Conservation (phyloP, 129 eudicot species). For the Artemisia tridentata region DNA sequence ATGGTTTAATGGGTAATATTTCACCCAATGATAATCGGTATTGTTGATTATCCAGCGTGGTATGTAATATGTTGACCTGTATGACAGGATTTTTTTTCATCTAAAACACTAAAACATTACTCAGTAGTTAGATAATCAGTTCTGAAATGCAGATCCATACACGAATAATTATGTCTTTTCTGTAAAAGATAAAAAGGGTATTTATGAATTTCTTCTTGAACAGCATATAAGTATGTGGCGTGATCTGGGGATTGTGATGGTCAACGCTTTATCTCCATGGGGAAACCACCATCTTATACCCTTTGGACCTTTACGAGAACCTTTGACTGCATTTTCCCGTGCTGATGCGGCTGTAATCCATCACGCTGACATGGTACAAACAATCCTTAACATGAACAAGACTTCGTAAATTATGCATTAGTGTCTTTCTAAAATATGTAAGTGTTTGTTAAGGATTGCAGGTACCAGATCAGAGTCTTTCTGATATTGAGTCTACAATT, state of each 20-base stretch:
- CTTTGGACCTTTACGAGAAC: slow-evolving; percentile 87
- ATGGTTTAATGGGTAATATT: too few species aligned
- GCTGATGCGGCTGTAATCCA: slow-evolving; percentile 75
- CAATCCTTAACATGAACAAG: background rate
- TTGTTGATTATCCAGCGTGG: too few species aligned
- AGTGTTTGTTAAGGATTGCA: slow-evolving; percentile 31
- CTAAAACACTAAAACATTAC: background rate
- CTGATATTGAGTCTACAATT: slow-evolving; percentile 43
- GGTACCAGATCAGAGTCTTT: slow-evolving; percentile 44
- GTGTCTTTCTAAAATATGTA: background rate
- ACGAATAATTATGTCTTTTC: background rate
- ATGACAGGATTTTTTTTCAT: too few species aligned
- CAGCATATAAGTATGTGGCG: slow-evolving; percentile 74
- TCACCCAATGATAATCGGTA: too few species aligned
- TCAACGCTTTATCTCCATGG: slow-evolving; percentile 82
- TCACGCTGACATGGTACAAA: slow-evolving; percentile 89
- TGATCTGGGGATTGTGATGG: slow-evolving; percentile 86
- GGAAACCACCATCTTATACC: slow-evolving; percentile 72
- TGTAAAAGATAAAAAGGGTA: background rate
- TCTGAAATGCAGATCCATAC: background rate
- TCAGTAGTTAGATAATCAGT: background rate
- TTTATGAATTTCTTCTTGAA: slow-evolving; percentile 16
- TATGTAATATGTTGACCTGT: background rate
- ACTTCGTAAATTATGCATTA: background rate
- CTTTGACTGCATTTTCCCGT: slow-evolving; percentile 65